Evolutionary conservation across 257 asterid species (phyloP), one percentile per base, ranked within the genome.

Genomic region (Coffea eugenioides): DNA sequence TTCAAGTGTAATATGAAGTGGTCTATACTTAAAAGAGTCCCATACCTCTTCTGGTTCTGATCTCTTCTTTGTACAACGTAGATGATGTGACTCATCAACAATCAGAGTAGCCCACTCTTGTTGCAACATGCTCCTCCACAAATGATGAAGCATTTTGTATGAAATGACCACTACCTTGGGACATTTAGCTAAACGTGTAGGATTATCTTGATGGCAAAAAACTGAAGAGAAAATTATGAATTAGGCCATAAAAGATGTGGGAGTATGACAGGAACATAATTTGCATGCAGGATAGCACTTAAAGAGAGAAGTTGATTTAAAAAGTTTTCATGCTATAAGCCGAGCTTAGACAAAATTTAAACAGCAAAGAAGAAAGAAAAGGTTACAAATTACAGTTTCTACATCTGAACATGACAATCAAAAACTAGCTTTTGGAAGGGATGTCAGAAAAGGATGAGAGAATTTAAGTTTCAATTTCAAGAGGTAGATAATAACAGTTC

Each of bases 1-100:
- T 7, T 10, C 16, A 21, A 27, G 36, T 43, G 16, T 39, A 4
- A 59, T 25, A 69, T 34, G 25, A 23, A 49, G 23, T 41, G 1
- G 6, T 39, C 25, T 13, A 36, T 66, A 41, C 27, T 27, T 34
- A 56, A 12, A 51, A 59, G 57, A 64, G 54, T 43, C 41, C 20
- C 20, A 23, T 90, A 95, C 99, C 97, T 93, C 97, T 76, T 92
- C 95, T 52, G 86, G 85, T 85, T 95, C 99, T 76, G 89, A 73
- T 76, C 80, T 77, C 83, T 92, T 92, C 84, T 90, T 93, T 81
- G 85, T 83, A 86, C 97, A 93, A 69, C 84, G 96, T 73, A 95
- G 80, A 83, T 95, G 90, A 88, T 95, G 99, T 54, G 99, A 95
- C 87, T 95, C 99, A 73, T 95, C 99, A 76, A 95, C 87, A 78